These are phyloP conservation scores for Globisporangium abappressorium DNA, from an alignment of 352 stramenopile species.

Conservation along the genomic window DNA sequence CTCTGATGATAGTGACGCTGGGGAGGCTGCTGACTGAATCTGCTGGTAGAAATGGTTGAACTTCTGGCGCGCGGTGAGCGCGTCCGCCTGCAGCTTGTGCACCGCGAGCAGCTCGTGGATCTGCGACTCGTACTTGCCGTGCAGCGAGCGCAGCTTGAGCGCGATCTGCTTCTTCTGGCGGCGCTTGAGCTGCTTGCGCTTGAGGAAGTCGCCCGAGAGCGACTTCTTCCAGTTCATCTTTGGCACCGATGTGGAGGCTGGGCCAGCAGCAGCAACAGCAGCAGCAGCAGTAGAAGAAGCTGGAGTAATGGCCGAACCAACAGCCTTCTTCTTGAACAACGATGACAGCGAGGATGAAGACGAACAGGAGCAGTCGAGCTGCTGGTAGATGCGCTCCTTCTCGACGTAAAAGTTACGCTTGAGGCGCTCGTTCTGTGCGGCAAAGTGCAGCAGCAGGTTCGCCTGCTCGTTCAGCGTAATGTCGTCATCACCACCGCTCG, in stretches of 20 bases:
- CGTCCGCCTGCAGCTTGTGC: constrained; percentile 53
- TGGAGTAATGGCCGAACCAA: not conserved
- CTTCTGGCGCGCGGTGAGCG: constrained; percentile 40
- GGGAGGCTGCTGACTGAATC: not conserved
- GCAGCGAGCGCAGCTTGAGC: constrained; percentile 46
- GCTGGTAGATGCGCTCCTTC: constrained; percentile 44
- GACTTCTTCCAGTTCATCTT: constrained; percentile 51
- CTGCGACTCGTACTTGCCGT: constrained; percentile 36
- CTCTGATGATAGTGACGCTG: not conserved
- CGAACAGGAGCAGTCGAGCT: constrained; percentile 39
- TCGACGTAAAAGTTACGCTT: constrained; percentile 46
- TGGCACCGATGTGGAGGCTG: not conserved
- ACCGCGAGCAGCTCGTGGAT: constrained; percentile 39
- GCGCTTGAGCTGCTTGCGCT: constrained; percentile 70
- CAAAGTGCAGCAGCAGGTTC: constrained; percentile 42
- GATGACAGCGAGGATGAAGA: constrained; percentile 9
- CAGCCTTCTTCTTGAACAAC: not conserved
- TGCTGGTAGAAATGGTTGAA: constrained; percentile 32
- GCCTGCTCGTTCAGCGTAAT: constrained; percentile 31
- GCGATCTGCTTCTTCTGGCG: constrained; percentile 67
- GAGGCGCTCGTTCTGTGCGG: constrained; percentile 45
- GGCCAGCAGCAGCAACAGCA: constrained; percentile 9
- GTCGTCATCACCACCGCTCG: constrained; percentile 9
- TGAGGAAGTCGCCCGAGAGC: constrained; percentile 47
- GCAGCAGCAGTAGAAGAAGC: not conserved